A percentile compares a stretch with the other conserved stretches of the same genome.
phyloP scores from a whole-genome alignment of 108 stramenopile genomes.

The Cyclotella distinguenda region DNA sequence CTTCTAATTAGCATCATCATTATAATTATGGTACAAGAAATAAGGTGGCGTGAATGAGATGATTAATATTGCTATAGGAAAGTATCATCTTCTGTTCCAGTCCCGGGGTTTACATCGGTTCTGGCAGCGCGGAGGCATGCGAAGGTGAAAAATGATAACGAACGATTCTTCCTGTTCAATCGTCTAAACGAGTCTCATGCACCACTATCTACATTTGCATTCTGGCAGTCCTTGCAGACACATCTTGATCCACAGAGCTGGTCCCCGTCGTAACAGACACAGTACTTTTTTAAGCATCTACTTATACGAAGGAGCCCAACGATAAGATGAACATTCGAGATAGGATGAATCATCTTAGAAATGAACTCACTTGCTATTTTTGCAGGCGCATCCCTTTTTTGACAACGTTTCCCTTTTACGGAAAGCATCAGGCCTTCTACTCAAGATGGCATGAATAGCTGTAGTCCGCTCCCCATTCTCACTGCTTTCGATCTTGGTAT shows the following conservation, averaged over 20 bases:
- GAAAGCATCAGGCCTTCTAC: constrained; percentile 19
- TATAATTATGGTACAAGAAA: no score
- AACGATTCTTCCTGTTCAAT: neutral
- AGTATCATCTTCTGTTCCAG: no score
- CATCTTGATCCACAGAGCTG: constrained; percentile 6
- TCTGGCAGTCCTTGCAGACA: constrained; percentile 18
- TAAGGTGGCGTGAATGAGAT: no score
- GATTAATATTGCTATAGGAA: no score
- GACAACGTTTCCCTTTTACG: constrained; percentile 3
- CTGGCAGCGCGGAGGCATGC: neutral
- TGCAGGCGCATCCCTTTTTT: constrained; percentile 20
- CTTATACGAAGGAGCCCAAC: neutral
- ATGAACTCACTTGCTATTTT: constrained; percentile 6
- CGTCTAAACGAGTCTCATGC: neutral
- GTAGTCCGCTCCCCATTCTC: constrained; percentile 13
- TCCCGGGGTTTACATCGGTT: no score
- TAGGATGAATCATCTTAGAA: neutral
- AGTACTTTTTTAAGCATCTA: constrained; percentile 32
- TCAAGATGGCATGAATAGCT: constrained; percentile 11
- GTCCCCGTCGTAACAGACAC: constrained; percentile 17
- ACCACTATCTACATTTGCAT: neutral
- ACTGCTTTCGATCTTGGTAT: constrained; percentile 12
- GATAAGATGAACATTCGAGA: neutral
- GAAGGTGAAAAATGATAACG: neutral
- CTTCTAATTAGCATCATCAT: no score